Percentiles rank a stretch among this genome's conserved stretches.
Conservation (phyloP, 805 yeast species). For the Metschnikowia baotianmanensis region DNA sequence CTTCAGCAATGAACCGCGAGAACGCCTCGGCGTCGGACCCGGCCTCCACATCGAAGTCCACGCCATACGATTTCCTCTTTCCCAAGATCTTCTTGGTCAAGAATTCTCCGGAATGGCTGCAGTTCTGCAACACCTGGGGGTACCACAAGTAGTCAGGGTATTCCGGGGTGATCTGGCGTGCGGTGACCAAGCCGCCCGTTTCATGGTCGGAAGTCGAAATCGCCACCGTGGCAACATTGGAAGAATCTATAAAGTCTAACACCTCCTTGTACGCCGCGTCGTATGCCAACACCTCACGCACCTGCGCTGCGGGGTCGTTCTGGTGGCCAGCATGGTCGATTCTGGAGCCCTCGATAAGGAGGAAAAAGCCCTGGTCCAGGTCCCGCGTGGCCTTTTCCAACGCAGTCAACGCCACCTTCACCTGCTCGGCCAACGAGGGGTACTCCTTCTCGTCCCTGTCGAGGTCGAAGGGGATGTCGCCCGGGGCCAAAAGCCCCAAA, state of each 20-base stretch:
- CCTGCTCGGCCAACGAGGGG: slow-evolving; percentile 80
- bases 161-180: slow-evolving; percentile 63
- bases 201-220: slow-evolving; percentile 90
- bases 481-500: slow-evolving; percentile 68
- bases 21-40: slow-evolving; percentile 7
- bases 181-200: slow-evolving; percentile 88
- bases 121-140: slow-evolving; percentile 69
- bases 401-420: slow-evolving; percentile 67
- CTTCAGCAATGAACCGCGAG: slow-evolving; percentile 34
- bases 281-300: slow-evolving; percentile 82
- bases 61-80: slow-evolving; percentile 28
- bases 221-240: slow-evolving; percentile 72
- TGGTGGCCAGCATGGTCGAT: slow-evolving; percentile 94
- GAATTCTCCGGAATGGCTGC: slow-evolving; percentile 75
- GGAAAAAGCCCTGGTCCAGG: slow-evolving; percentile 79
- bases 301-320: slow-evolving; percentile 93
- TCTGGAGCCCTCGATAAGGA: slow-evolving; percentile 85
- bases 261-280: slow-evolving; percentile 78
- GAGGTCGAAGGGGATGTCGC: slow-evolving; percentile 79
- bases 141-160: slow-evolving; percentile 89
- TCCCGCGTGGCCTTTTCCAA: slow-evolving; percentile 63
- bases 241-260: slow-evolving; percentile 58
- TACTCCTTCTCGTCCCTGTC: slow-evolving; percentile 61
- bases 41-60: slow-evolving; percentile 39
- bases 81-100: slow-evolving; percentile 46